phyloP scores from a whole-genome alignment of 495 filamentous ascomycete species.

The Glonium stellatum region DNA sequence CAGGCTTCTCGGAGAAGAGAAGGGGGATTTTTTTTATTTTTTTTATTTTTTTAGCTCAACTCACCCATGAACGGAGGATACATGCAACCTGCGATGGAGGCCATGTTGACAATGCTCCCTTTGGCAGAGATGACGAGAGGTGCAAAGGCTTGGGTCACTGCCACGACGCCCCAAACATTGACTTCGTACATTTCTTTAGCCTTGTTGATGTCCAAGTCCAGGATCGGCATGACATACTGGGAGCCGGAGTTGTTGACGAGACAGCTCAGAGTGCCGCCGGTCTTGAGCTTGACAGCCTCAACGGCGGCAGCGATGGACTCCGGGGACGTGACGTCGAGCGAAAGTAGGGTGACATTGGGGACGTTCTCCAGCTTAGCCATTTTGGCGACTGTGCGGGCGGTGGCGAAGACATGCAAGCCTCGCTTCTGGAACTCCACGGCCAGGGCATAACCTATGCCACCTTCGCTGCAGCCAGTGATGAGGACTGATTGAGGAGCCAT shows the following conservation, averaged over 20 bases:
- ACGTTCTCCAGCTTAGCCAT: slow-evolving; percentile 11
- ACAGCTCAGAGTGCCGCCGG: slow-evolving; percentile 10
- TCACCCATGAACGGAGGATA: too few species aligned
- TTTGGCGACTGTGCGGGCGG: slow-evolving; percentile 23
- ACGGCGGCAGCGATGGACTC: background rate
- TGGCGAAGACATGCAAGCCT: slow-evolving; percentile 32
- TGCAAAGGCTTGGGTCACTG: slow-evolving; percentile 39
- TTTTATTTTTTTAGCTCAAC: too few species aligned
- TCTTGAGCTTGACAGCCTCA: background rate
- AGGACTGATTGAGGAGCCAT: slow-evolving; percentile 13
- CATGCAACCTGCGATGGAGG: too few species aligned
- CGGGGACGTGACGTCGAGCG: slow-evolving; percentile 3
- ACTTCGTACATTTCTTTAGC: slow-evolving; percentile 37
- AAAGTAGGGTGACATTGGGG: background rate
- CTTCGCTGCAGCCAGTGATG: slow-evolving; percentile 31
- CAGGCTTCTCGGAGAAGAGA: too few species aligned
- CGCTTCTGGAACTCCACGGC: slow-evolving; percentile 19
- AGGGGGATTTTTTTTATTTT: too few species aligned
- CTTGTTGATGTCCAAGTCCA: slow-evolving; percentile 12
- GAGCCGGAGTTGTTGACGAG: slow-evolving; percentile 24
- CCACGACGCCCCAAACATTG: slow-evolving; percentile 39
- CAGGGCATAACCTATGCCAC: slow-evolving; percentile 26
- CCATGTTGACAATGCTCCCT: slow-evolving; percentile 30
- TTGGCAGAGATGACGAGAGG: slow-evolving; percentile 40
- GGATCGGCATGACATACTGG: background rate